Percentiles rank a stretch among this genome's conserved stretches.
These are phyloP conservation scores for Beauveria brongniartii DNA, from an alignment of 2,329 filamentous ascomycete genomes.

Conservation along the genomic window DNA sequence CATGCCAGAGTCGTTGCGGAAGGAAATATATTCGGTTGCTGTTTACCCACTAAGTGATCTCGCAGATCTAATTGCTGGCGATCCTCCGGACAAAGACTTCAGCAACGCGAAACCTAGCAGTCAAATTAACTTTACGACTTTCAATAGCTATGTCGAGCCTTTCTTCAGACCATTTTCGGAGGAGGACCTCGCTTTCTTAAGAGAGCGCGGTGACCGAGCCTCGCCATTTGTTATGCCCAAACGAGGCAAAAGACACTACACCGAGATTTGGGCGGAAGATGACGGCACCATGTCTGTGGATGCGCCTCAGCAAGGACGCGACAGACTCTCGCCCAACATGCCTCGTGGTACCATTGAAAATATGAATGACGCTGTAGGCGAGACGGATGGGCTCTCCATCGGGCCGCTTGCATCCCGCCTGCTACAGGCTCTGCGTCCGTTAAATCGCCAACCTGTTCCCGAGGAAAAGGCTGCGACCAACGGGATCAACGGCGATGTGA, in stretches of 20 bases:
- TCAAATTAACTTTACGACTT: conserved; percentile 89
- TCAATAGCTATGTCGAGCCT: conserved; percentile 85
- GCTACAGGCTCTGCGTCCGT: conserved; percentile 72
- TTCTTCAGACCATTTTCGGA: conserved; percentile 86
- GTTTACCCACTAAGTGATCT: conserved; percentile 76
- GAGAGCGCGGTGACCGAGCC: conserved; percentile 79
- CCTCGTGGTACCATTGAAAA: conserved; percentile 78
- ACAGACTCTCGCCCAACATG: conserved; percentile 70
- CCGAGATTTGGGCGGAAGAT: conserved; percentile 88
- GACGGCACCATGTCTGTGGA: conserved; percentile 75
- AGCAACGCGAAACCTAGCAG: conserved; percentile 88
- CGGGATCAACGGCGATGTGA: conserved; percentile 44
- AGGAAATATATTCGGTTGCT: conserved; percentile 80
- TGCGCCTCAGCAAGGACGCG: conserved; percentile 49
- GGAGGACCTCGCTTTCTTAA: conserved; percentile 86
- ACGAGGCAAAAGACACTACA: conserved; percentile 77
- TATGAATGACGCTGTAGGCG: conserved; percentile 76
- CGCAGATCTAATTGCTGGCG: conserved; percentile 76
- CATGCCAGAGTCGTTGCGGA: conserved; percentile 80
- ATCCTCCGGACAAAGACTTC: conserved; percentile 89
- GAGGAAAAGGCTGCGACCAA: conserved; percentile 49
- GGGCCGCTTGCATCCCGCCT: conserved; percentile 80
- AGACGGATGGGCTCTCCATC: conserved; percentile 82
- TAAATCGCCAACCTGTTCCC: conserved; percentile 52
- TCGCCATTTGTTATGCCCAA: conserved; percentile 80